These are phyloP conservation scores for Lactarius quietus DNA, from an alignment of 768 basidiomycete genomes.

Conservation along the genomic window DNA sequence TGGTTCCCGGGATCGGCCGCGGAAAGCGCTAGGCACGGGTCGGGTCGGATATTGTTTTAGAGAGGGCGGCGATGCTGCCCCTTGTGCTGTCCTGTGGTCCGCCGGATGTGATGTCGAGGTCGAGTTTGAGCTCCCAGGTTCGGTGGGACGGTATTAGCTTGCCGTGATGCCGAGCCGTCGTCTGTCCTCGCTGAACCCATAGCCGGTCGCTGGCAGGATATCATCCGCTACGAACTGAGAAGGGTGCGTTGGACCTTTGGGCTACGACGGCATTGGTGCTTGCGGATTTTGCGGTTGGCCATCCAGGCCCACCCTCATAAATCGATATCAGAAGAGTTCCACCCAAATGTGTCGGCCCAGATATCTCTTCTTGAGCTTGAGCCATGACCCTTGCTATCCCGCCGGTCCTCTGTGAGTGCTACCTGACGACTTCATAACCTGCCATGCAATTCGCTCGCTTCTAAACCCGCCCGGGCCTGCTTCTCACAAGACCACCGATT, in stretches of 20 bases:
- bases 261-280: no score
- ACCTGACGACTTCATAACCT: conserved; percentile 41
- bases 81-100: no score
- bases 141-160: conserved; percentile 32
- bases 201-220: conserved; percentile 31
- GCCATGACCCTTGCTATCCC: not conserved
- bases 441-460: conserved; percentile 81
- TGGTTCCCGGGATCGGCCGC: conserved; percentile 20
- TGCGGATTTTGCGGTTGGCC: no score
- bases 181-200: conserved; percentile 29
- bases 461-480: not conserved
- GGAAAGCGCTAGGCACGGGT: conserved; percentile 24
- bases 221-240: conserved; percentile 21
- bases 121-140: conserved; percentile 30
- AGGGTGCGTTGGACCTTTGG: not conserved
- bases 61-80: conserved; percentile 2
- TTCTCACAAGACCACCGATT: conserved; percentile 5
- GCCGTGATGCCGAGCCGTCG: conserved; percentile 33
- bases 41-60: conserved; percentile 19
- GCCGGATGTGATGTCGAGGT: not conserved
- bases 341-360: not conserved
- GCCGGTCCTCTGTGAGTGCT: not conserved
- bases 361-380: not conserved
- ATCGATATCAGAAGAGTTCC: no score
- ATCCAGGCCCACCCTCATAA: no score